These are phyloP conservation scores for Candida anutae DNA, from an alignment of 1,139 yeast genomes.

Conservation along the genomic window DNA sequence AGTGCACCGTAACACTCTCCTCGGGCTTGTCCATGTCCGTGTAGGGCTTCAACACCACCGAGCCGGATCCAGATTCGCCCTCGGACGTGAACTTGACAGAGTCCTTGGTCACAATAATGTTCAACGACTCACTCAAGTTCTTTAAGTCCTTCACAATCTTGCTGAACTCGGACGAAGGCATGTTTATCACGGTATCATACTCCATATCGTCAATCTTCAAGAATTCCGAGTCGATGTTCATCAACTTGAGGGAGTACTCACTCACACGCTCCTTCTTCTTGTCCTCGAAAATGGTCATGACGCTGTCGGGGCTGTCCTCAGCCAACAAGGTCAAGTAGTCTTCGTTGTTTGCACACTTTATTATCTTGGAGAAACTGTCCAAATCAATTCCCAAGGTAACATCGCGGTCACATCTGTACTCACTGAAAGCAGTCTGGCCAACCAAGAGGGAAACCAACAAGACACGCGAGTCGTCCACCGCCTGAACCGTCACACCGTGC, in stretches of 20 bases:
- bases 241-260: constrained; percentile 83
- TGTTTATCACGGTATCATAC: constrained; percentile 74
- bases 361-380: constrained; percentile 76
- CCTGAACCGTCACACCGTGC: constrained; percentile 92
- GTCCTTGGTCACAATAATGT: constrained; percentile 83
- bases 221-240: constrained; percentile 96
- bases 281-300: constrained; percentile 83
- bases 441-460: constrained; percentile 81
- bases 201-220: constrained; percentile 92
- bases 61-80: constrained; percentile 90
- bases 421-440: constrained; percentile 85
- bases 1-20: constrained; percentile 63
- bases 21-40: constrained; percentile 77
- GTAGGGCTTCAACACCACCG: constrained; percentile 77
- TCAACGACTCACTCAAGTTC: constrained; percentile 79
- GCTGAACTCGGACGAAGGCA: constrained; percentile 86
- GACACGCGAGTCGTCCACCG: constrained; percentile 96
- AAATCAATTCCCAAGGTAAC: constrained; percentile 89
- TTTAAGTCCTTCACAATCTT: constrained; percentile 85
- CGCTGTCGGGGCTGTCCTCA: constrained; percentile 82
- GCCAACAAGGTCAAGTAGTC: constrained; percentile 86
- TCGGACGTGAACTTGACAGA: constrained; percentile 85
- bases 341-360: constrained; percentile 85
- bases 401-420: constrained; percentile 93
- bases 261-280: constrained; percentile 84